Percentiles rank a stretch among this genome's conserved stretches.
These are phyloP conservation scores for Sporothrix humicola DNA, from an alignment of 2,329 filamentous ascomycete genomes.

Conservation along the genomic window DNA sequence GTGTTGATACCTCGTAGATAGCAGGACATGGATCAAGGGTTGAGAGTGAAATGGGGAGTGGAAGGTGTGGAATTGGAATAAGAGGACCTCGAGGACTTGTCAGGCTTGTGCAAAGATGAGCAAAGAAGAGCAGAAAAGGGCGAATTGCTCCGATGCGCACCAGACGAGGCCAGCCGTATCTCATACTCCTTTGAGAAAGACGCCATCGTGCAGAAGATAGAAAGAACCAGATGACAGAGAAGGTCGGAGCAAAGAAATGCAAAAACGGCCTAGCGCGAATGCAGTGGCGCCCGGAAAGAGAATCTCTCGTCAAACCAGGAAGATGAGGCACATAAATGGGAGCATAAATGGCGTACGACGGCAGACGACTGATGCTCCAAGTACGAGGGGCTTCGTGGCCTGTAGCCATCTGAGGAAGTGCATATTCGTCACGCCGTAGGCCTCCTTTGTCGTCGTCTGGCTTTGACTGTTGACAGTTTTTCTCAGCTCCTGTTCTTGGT, in stretches of 20 bases:
- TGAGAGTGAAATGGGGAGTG: too few relatives aligned
- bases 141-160: not conserved
- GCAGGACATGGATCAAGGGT: not conserved
- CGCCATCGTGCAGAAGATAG: not conserved
- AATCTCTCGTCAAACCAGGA: not conserved
- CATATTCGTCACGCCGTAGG: not conserved
- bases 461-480: not conserved
- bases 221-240: not conserved
- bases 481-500: not conserved
- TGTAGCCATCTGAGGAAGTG: not conserved
- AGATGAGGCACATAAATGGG: not conserved
- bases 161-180: not conserved
- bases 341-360: too few relatives aligned
- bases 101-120: too few relatives aligned
- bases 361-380: too few relatives aligned
- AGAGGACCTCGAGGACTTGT: not conserved
- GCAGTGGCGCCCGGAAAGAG: not conserved
- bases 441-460: not conserved
- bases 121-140: not conserved
- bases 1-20: too few relatives aligned
- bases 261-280: slow-evolving; percentile 19
- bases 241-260: not conserved
- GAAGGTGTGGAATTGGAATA: not conserved
- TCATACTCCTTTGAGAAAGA: not conserved
- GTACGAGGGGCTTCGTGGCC: too few relatives aligned